Conservation (phyloP, 495 filamentous ascomycete species). For the Cercophora scortea region DNA sequence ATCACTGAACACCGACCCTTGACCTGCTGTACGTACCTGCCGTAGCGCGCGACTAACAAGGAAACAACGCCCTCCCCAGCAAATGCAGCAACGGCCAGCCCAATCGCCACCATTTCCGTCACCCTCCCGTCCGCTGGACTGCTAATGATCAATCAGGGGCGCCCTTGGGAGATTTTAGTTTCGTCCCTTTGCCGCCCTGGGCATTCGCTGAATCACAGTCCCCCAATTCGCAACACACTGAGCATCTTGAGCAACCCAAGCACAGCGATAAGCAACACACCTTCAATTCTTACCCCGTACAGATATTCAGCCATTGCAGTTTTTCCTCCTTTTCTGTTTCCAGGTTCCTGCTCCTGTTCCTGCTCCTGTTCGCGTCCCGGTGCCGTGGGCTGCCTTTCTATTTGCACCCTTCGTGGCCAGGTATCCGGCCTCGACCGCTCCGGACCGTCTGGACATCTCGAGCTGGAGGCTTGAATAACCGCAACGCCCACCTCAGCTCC, state of each 20-base stretch:
- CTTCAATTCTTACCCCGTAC: not conserved
- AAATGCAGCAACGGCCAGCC: not conserved
- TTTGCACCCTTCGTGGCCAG: too few species aligned
- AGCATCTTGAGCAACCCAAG: not conserved
- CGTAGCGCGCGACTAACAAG: conserved; percentile 26
- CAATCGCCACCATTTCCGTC: conserved; percentile 4
- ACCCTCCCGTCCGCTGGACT: not conserved
- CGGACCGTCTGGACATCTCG: too few species aligned
- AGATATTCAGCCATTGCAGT: conserved; percentile 2
- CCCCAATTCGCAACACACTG: not conserved
- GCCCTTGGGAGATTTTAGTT: not conserved
- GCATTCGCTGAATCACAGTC: too few species aligned
- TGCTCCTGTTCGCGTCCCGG: too few species aligned
- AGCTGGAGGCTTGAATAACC: too few species aligned
- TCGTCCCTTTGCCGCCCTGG: not conserved
- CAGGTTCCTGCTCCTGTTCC: not conserved
- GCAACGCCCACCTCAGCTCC: too few species aligned
- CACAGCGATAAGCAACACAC: conserved; percentile 6
- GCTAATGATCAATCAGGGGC: not conserved
- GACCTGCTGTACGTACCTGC: conserved; percentile 13
- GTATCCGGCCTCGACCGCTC: too few species aligned
- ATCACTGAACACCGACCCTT: too few species aligned
- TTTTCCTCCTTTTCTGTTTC: not conserved
- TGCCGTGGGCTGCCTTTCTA: too few species aligned
- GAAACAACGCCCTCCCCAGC: not conserved